Percentiles rank a stretch among this genome's conserved stretches.
Evolutionary conservation across 2,329 filamentous ascomycete species (phyloP).

Genomic region (Phyllosticta ampelicida): DNA sequence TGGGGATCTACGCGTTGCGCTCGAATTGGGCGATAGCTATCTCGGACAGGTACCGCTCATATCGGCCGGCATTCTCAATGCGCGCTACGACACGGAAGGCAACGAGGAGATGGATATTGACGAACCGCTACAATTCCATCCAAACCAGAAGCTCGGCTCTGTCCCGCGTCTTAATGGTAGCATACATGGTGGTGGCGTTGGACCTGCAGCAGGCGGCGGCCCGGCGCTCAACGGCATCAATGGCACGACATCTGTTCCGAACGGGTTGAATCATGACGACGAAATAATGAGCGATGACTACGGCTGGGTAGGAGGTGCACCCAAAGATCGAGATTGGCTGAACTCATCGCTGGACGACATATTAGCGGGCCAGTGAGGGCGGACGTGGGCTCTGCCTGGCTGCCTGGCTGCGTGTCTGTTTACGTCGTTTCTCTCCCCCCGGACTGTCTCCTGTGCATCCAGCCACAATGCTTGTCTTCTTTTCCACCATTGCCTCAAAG

Average conservation of each 20-base stretch:
- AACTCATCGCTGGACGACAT: slow-evolving; percentile 13
- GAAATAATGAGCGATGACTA: slow-evolving; percentile 28
- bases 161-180: slow-evolving; percentile 10
- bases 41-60: slow-evolving; percentile 70
- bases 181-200: slow-evolving; percentile 11
- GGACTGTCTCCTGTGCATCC: neutral
- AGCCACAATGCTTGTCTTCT: too few species aligned
- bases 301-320: slow-evolving; percentile 28
- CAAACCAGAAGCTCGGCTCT: neutral
- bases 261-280: slow-evolving; percentile 18
- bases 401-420: neutral
- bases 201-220: slow-evolving; percentile 11
- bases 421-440: neutral
- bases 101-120: slow-evolving; percentile 7
- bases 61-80: slow-evolving; percentile 53
- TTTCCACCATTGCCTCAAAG: too few species aligned
- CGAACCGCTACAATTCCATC: slow-evolving; percentile 3
- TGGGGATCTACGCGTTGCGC: slow-evolving; percentile 64
- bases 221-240: slow-evolving; percentile 15
- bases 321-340: slow-evolving; percentile 19
- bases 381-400: neutral
- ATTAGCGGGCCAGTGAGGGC: slow-evolving; percentile 7
- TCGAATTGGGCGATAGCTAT: slow-evolving; percentile 65
- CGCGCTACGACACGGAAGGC: slow-evolving; percentile 50
- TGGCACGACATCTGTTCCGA: slow-evolving; percentile 10